These are phyloP conservation scores for Clarkia xantiana DNA, from an alignment of 345 rosid genomes.

Conservation along the genomic window DNA sequence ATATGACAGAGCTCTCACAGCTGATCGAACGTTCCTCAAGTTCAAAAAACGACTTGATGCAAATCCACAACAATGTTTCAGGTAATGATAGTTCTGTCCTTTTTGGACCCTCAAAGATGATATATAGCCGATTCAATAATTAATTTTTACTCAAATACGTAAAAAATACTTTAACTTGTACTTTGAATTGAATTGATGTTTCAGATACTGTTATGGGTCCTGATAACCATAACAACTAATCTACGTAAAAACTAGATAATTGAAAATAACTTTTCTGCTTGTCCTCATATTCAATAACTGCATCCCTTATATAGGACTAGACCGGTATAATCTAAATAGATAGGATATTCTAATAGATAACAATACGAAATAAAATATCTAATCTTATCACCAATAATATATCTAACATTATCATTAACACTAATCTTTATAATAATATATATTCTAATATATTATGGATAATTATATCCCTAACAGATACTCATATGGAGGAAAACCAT, in stretches of 20 bases:
- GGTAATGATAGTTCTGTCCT: conserved; percentile 24
- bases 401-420: too few species aligned
- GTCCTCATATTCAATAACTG: neutral
- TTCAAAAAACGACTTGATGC: conserved; percentile 71
- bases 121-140: neutral
- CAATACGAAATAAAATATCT: too few species aligned
- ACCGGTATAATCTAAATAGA: too few species aligned
- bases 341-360: too few species aligned
- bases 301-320: too few species aligned
- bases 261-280: neutral
- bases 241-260: neutral
- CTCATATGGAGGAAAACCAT: conserved; percentile 52
- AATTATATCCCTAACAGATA: conserved; percentile 30
- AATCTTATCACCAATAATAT: too few species aligned
- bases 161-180: neutral
- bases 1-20: conserved; percentile 63
- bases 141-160: neutral
- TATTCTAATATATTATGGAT: too few species aligned
- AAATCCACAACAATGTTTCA: conserved; percentile 77
- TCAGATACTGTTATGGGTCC: neutral
- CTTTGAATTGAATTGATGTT: neutral
- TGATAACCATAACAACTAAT: neutral
- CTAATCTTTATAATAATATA: too few species aligned
- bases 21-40: conserved; percentile 83
- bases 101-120: neutral